A percentile compares a stretch with the other conserved stretches of the same genome.
Conservation (phyloP, 257 asterid species). For the Henckelia pumila region DNA sequence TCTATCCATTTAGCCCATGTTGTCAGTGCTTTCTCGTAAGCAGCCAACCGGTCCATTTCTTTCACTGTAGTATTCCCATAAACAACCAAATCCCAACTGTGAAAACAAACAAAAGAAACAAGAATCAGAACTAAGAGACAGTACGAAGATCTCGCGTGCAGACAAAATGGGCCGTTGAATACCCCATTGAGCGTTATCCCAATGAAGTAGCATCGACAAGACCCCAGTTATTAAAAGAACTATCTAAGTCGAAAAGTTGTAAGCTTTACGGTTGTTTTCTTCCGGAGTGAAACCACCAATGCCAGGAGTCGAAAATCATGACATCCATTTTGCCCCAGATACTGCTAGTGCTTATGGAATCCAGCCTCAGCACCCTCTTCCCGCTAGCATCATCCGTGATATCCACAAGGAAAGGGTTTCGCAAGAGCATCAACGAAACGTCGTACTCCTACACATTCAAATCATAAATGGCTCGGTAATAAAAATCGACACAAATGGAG, state of each 20-base stretch:
- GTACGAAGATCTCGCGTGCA: too few relatives aligned
- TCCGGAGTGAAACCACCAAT: conserved; percentile 56
- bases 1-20: conserved; percentile 65
- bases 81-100: conserved; percentile 58
- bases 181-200: too few relatives aligned
- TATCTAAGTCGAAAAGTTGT: too few relatives aligned
- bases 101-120: background rate
- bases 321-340: conserved; percentile 37
- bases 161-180: too few relatives aligned
- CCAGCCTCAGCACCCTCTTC: conserved; percentile 30
- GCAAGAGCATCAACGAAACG: conserved; percentile 37
- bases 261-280: conserved; percentile 52
- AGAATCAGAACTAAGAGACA: background rate
- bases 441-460: conserved; percentile 34
- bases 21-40: conserved; percentile 43
- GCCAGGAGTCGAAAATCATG: conserved; percentile 45
- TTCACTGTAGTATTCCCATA: conserved; percentile 33
- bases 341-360: conserved; percentile 26
- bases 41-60: conserved; percentile 43
- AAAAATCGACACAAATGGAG: too few relatives aligned
- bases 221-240: too few relatives aligned
- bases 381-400: conserved; percentile 27
- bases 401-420: conserved; percentile 65
- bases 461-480: too few relatives aligned
- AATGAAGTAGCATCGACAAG: too few relatives aligned